Evolutionary conservation across 2,329 filamentous ascomycete genomes (phyloP).

Genomic region (Lasiodiplodia gonubiensis): DNA sequence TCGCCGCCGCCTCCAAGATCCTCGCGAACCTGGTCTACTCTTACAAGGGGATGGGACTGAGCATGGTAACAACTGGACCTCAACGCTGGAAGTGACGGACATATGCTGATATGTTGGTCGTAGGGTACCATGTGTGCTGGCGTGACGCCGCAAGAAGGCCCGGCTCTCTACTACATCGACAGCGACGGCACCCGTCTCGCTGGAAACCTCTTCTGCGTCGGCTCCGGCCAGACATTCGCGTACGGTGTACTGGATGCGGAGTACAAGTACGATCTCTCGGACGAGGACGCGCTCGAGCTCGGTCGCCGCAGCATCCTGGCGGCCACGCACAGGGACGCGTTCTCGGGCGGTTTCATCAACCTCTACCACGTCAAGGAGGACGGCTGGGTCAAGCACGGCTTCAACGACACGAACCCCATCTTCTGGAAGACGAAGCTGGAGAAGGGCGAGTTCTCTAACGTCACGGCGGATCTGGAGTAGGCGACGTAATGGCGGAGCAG

Average conservation of each 20-base stretch:
- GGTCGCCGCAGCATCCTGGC: conserved; percentile 92
- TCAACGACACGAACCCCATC: conserved; percentile 97
- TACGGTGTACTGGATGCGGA: conserved; percentile 97
- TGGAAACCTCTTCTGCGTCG: conserved; percentile 97
- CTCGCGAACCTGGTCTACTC: conserved; percentile 97
- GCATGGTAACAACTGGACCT: conserved; percentile 65
- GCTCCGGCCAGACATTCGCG: conserved; percentile 96
- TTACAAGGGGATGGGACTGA: conserved; percentile 98
- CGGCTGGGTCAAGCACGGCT: conserved; percentile 98
- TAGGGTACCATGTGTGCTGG: conserved; percentile 96
- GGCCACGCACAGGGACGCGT: conserved; percentile 96
- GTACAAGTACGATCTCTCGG: conserved; percentile 86
- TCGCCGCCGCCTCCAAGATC: conserved; percentile 97
- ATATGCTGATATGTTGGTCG: background rate
- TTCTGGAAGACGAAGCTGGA: conserved; percentile 99
- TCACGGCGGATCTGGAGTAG: conserved; percentile 76
- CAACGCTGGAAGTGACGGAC: no score
- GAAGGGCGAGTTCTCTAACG: conserved; percentile 97
- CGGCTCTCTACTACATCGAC: conserved; percentile 98
- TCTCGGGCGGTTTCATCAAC: conserved; percentile 98
- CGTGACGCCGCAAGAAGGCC: conserved; percentile 92
- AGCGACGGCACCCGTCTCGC: conserved; percentile 90
- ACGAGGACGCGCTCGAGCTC: conserved; percentile 88
- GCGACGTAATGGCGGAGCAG: background rate
- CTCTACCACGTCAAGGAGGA: conserved; percentile 99